Base-by-base conservation (phyloP, 495 filamentous ascomycete species). In the Astrothelium subdiscretum region DNA sequence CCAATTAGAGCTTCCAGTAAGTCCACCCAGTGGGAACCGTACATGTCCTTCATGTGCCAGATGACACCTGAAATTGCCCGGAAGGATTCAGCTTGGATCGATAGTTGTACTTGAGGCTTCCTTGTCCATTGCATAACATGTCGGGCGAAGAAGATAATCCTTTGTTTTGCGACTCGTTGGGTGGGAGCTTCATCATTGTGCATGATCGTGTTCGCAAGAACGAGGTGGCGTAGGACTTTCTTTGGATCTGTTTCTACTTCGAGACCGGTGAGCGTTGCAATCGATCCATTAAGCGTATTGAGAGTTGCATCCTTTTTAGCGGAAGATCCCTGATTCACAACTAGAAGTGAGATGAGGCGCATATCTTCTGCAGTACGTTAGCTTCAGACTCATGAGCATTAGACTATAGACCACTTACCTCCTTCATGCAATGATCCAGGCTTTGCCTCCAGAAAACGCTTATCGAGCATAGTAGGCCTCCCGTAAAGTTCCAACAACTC, bases 11-110 rank as follows among this genome's bases (percentile, higher is more conserved):
- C 78, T 10, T 81, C 76, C 40, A 92, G 72, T 2, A 81, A 73
- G 27, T 85, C 79, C 62, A 84, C 79, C 94, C 94, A 98, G 69
- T 94, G 89, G 1, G 84, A 79, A 1, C 92, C 94, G 69, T 95
- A 97, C 6, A 94, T 83, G 43, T 87, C 83, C 52, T 80, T 78
- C 32, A 96, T 83, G 32, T 78, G 78, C 54, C 88, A 88, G 15
- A 97, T 73, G 11, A 95, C 74, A n/a, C 75, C 70, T 1, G 78
- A 71, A 38, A 97, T 72, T 1, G 78, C 80, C 64, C 85, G 85
- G 62, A 86, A 83, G 1, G 74, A 72, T 71, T 90, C 86, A 5
- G 83, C 72, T 32, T 78, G 75, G 15, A 90, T 80, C 35, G 69
- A 20, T 2, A 73, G 63, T 22, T 74, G 64, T 10, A 75, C 59